Percentiles rank a stretch among this genome's conserved stretches.
phyloP scores from a whole-genome alignment of 257 asterid genomes.

The Solanum virginianum region DNA sequence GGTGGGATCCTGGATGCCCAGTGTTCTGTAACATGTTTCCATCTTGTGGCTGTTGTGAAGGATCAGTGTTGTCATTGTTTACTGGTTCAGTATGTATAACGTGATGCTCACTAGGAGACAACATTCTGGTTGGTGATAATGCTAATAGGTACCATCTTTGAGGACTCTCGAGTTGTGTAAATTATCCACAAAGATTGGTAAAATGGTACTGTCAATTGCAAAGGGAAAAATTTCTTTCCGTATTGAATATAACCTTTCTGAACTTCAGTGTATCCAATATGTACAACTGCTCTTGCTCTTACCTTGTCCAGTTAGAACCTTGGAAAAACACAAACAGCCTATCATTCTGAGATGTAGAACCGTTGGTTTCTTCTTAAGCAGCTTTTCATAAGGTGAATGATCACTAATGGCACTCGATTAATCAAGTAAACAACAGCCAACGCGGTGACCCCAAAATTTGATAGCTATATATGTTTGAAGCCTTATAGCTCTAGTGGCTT shows the following conservation, averaged over 20 bases:
- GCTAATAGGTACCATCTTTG: not conserved
- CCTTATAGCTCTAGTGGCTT: not conserved
- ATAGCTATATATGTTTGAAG: not conserved
- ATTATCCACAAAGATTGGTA: not conserved
- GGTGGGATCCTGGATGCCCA: not conserved
- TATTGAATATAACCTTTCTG: too few relatives aligned
- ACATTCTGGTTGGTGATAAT: not conserved
- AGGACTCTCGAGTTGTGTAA: not conserved
- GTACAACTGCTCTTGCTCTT: not conserved
- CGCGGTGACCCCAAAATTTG: not conserved
- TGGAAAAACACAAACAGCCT: not conserved
- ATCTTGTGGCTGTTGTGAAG: not conserved
- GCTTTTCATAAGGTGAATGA: not conserved
- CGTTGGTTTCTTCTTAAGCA: not conserved
- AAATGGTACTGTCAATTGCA: not conserved
- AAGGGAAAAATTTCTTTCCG: too few relatives aligned
- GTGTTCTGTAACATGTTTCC: not conserved
- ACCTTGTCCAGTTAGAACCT: not conserved
- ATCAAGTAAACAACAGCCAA: not conserved
- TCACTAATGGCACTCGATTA: not conserved
- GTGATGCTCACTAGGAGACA: not conserved
- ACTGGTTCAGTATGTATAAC: not conserved
- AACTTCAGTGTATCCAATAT: too few relatives aligned
- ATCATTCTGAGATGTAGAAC: not conserved
- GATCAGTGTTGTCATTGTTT: not conserved